phyloP scores from a whole-genome alignment of 2,329 filamentous ascomycete species.

The Pseudogymnoascus destructans region DNA sequence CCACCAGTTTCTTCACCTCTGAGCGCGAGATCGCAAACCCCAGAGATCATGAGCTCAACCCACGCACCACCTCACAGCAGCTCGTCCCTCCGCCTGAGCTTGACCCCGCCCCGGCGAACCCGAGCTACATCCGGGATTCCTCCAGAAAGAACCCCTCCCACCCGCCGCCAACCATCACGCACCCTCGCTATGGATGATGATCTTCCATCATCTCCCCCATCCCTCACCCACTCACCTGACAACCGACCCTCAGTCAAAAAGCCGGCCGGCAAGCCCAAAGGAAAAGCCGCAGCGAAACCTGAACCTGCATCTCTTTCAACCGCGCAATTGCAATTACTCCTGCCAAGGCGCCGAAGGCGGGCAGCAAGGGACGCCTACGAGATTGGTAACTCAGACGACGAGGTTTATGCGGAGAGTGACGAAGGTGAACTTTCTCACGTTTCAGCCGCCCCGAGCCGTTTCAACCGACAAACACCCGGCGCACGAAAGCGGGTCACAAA shows the following conservation, averaged over 20 bases:
- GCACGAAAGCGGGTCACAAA: slow-evolving; percentile 21
- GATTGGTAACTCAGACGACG: slow-evolving; percentile 32
- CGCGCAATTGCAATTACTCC: slow-evolving; percentile 27
- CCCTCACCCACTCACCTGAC: slow-evolving; percentile 54
- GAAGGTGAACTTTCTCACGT: slow-evolving; percentile 43
- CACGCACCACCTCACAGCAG: slow-evolving; percentile 26
- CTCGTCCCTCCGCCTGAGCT: slow-evolving; percentile 15
- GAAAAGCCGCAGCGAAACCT: slow-evolving; percentile 16
- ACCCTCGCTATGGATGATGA: slow-evolving; percentile 14
- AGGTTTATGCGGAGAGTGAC: slow-evolving; percentile 36
- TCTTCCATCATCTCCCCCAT: slow-evolving; percentile 45
- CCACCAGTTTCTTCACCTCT: slow-evolving; percentile 10
- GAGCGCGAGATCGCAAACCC: slow-evolving; percentile 12
- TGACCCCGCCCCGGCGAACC: not conserved
- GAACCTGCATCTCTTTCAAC: slow-evolving; percentile 23
- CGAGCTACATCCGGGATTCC: not conserved
- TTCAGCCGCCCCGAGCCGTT: slow-evolving; percentile 29
- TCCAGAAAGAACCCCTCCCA: slow-evolving; percentile 4
- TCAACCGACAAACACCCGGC: slow-evolving; percentile 18
- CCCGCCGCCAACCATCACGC: slow-evolving; percentile 12
- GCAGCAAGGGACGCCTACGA: slow-evolving; percentile 27
- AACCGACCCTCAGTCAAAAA: slow-evolving; percentile 25
- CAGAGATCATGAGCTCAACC: slow-evolving; percentile 24
- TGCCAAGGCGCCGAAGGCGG: slow-evolving; percentile 25
- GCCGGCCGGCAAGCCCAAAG: slow-evolving; percentile 12